Evolutionary conservation across 768 basidiomycete species (phyloP).

Genomic region (Mycena epipterygia): DNA sequence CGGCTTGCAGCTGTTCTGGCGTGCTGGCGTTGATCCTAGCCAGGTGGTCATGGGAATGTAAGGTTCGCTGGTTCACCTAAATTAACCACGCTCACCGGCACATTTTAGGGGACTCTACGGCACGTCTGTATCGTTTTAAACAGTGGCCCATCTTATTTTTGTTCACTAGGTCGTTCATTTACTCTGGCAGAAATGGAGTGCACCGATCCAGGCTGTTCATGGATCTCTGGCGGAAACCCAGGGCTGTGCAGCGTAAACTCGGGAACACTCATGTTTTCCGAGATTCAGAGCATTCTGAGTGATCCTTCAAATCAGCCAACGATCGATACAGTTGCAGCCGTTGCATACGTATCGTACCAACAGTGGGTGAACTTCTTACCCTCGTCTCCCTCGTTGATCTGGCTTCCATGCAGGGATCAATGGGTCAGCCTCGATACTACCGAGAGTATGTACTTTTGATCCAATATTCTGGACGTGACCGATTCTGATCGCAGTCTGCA

Average conservation of each 20-base stretch:
- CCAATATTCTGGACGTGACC: too few relatives aligned
- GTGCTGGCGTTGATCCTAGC: background rate
- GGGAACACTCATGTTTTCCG: constrained; percentile 11
- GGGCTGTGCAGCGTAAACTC: constrained; percentile 7
- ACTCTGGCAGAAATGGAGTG: background rate
- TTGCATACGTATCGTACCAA: too few relatives aligned
- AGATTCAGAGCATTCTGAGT: background rate
- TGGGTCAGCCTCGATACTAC: too few relatives aligned
- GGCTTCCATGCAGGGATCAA: background rate
- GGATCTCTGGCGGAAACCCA: background rate
- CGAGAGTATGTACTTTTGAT: too few relatives aligned
- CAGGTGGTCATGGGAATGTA: constrained; percentile 12
- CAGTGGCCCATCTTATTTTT: background rate
- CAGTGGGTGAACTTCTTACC: too few relatives aligned
- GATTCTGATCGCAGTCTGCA: too few relatives aligned
- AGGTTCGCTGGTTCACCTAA: too few relatives aligned
- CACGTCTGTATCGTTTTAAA: too few relatives aligned
- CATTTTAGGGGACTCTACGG: too few relatives aligned
- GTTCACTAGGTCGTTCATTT: background rate
- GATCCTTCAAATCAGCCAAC: background rate
- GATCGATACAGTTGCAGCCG: background rate
- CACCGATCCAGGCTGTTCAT: background rate
- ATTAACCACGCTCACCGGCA: too few relatives aligned
- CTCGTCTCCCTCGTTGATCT: background rate
- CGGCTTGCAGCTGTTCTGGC: background rate